Conservation (phyloP, 1,139 yeast genomes). For the Casaregolazyma suthepensis region DNA sequence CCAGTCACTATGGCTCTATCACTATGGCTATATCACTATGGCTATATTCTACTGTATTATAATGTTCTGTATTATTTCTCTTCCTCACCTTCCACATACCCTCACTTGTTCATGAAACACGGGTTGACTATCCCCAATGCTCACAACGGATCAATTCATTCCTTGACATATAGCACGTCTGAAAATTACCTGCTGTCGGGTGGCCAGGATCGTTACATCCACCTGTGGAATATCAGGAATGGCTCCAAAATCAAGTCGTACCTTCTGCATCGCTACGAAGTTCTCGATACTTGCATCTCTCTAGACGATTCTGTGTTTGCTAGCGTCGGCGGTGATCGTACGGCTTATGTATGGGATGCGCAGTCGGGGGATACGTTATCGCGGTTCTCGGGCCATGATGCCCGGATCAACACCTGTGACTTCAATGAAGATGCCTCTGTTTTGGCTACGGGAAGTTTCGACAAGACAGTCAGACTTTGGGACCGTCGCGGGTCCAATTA, state of each 20-base stretch:
- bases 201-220: slow-evolving; percentile 30
- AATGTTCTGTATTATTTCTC: background rate
- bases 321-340: slow-evolving; percentile 36
- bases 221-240: slow-evolving; percentile 29
- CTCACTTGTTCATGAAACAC: slow-evolving; percentile 2
- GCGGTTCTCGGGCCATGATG: slow-evolving; percentile 30
- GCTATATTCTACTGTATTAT: no score
- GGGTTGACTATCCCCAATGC: slow-evolving; percentile 13
- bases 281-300: slow-evolving; percentile 29
- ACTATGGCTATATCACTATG: no score
- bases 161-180: slow-evolving; percentile 26
- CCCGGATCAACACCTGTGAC: slow-evolving; percentile 29
- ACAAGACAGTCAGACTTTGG: slow-evolving; percentile 35
- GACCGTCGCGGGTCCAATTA: slow-evolving; percentile 26
- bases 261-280: slow-evolving; percentile 30
- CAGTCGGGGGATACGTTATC: slow-evolving; percentile 24
- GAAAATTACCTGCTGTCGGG: slow-evolving; percentile 32
- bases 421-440: slow-evolving; percentile 28
- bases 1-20: no score
- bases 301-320: slow-evolving; percentile 30
- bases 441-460: slow-evolving; percentile 32
- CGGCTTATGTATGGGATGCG: slow-evolving; percentile 34
- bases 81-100: background rate
- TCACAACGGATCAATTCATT: slow-evolving; percentile 29
- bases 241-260: slow-evolving; percentile 24